Conservation (phyloP, 2,329 filamentous ascomycete species). For the Colletotrichum scovillei region DNA sequence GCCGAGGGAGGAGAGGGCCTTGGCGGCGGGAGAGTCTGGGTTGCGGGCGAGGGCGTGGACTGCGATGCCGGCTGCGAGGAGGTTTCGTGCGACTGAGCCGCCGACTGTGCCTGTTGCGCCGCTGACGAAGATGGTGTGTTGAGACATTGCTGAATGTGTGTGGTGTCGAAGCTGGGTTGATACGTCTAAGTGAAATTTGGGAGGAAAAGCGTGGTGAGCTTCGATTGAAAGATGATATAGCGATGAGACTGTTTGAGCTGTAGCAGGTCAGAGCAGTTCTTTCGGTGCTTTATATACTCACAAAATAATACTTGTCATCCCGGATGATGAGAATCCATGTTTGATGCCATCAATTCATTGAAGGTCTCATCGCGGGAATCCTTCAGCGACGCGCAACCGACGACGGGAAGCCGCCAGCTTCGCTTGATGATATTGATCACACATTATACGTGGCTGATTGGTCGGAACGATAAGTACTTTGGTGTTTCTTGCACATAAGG, state of each 20-base stretch:
- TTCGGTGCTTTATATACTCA: not conserved
- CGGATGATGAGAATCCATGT: not conserved
- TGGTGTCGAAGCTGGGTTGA: not conserved
- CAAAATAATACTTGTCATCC: not conserved
- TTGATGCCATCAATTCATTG: not conserved
- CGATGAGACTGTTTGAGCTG: not conserved
- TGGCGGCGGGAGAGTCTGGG: conserved; percentile 43
- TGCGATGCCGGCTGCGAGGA: conserved; percentile 43
- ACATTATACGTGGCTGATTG: not conserved
- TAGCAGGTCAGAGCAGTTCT: not conserved
- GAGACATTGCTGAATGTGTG: not conserved
- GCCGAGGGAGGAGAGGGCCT: conserved; percentile 44
- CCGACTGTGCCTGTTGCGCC: conserved; percentile 55
- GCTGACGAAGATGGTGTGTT: conserved; percentile 46
- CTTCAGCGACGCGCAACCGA: not conserved
- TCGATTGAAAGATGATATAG: not conserved
- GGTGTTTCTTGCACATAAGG: too few species aligned
- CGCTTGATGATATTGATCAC: not conserved
- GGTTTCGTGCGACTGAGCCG: conserved; percentile 46
- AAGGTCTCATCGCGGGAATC: not conserved
- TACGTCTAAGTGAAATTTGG: too few species aligned
- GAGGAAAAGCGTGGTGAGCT: not conserved
- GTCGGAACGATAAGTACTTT: too few species aligned
- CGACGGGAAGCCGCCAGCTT: not conserved
- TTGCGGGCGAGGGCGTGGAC: conserved; percentile 47